These are phyloP conservation scores for Chlorella sp. DNA, from an alignment of 139 green algal species.

Conservation along the genomic window DNA sequence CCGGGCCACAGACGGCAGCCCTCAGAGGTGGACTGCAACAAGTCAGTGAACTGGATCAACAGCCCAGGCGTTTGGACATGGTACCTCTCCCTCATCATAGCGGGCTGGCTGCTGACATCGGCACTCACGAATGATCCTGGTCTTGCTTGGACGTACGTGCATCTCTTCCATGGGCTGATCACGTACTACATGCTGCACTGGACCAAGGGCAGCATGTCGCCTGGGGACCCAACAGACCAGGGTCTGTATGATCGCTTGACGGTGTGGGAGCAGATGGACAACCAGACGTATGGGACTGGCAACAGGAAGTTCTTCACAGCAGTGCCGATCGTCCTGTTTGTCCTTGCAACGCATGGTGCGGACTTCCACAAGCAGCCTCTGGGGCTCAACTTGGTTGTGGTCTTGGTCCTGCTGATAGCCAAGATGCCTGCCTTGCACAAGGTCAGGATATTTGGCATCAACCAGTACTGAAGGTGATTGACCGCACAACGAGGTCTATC, in stretches of 20 bases:
- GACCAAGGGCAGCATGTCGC: constrained; percentile 74
- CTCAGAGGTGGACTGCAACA: constrained; percentile 55
- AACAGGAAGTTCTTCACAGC: constrained; percentile 86
- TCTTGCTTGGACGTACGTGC: constrained; percentile 83
- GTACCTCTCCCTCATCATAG: constrained; percentile 42
- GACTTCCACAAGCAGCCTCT: constrained; percentile 82
- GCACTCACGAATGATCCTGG: constrained; percentile 63
- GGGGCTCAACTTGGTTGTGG: constrained; percentile 73
- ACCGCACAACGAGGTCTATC: no score
- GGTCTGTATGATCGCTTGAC: constrained; percentile 80
- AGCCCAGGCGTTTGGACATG: constrained; percentile 65
- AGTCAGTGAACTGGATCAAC: constrained; percentile 73
- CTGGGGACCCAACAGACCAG: constrained; percentile 45
- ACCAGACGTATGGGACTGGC: constrained; percentile 52
- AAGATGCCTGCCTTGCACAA: constrained; percentile 84
- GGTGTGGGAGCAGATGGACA: constrained; percentile 84
- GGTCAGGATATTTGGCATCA: constrained; percentile 45
- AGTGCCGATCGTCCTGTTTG: constrained; percentile 74
- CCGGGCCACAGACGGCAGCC: not conserved
- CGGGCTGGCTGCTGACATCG: constrained; percentile 62
- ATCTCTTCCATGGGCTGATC: constrained; percentile 70
- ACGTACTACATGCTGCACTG: constrained; percentile 87
- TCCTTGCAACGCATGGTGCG: constrained; percentile 75
- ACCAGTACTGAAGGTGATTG: constrained; percentile 42
- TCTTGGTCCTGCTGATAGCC: constrained; percentile 72